These are phyloP conservation scores for Glycyrrhiza uralensis DNA, from an alignment of 306 rosid species.

Conservation along the genomic window DNA sequence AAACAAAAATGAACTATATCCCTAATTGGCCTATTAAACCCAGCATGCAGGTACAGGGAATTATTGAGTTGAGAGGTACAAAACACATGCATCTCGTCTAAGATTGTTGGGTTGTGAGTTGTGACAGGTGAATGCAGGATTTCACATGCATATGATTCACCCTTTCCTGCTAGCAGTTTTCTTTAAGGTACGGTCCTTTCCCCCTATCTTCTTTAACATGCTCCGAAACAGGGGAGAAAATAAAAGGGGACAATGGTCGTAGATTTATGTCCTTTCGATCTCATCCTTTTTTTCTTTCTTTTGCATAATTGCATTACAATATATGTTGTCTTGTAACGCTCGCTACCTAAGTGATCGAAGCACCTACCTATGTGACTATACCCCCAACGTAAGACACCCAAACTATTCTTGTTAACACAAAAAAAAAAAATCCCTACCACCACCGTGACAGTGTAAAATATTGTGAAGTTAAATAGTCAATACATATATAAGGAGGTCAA, in stretches of 20 bases:
- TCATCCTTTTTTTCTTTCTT: background rate
- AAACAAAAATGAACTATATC: background rate
- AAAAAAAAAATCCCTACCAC: background rate
- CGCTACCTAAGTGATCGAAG: background rate
- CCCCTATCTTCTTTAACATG: background rate
- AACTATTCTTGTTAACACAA: background rate
- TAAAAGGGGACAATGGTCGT: background rate
- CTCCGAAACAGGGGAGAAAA: background rate
- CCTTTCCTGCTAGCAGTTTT: background rate
- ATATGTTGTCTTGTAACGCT: background rate
- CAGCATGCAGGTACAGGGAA: background rate
- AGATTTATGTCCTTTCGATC: background rate
- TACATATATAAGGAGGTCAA: background rate
- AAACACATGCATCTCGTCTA: background rate
- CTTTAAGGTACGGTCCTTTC: slow-evolving; percentile 14
- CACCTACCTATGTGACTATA: background rate
- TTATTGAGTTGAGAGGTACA: slow-evolving; percentile 18
- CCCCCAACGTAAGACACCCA: background rate
- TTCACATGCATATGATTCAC: slow-evolving; percentile 28
- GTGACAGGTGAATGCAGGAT: slow-evolving; percentile 21
- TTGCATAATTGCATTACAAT: background rate
- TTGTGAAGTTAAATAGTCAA: background rate
- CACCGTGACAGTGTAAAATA: background rate
- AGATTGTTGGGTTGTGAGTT: slow-evolving; percentile 17
- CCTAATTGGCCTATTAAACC: background rate